phyloP scores from a whole-genome alignment of 1,284 basidiomycete species.

The Apiotrichum sp. region DNA sequence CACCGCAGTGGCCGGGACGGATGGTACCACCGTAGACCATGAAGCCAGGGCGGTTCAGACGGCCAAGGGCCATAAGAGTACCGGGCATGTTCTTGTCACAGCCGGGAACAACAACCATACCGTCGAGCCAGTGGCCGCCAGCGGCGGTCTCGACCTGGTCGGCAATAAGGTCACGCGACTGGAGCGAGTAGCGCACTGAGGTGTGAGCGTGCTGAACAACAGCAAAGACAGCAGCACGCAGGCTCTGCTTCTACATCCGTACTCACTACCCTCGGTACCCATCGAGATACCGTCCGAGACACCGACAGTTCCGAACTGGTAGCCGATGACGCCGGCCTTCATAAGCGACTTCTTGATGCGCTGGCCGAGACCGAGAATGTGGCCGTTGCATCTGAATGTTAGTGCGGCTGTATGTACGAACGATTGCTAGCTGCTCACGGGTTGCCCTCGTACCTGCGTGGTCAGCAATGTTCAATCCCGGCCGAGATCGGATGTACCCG shows the following conservation, averaged over 20 bases:
- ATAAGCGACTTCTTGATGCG: slow-evolving; percentile 73
- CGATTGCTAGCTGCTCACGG: slow-evolving; percentile 59
- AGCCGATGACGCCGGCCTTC: slow-evolving; percentile 73
- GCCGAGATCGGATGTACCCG: too few species aligned
- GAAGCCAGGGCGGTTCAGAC: slow-evolving; percentile 85
- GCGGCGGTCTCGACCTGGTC: slow-evolving; percentile 93
- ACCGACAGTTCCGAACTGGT: slow-evolving; percentile 95
- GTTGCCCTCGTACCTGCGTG: slow-evolving; percentile 78
- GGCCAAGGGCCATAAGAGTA: slow-evolving; percentile 83
- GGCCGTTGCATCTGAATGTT: slow-evolving; percentile 71
- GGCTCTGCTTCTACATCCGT: neutral
- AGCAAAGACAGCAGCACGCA: too few species aligned
- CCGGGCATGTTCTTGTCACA: slow-evolving; percentile 99
- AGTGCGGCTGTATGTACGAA: too few species aligned
- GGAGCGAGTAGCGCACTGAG: slow-evolving; percentile 80
- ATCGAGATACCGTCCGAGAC: slow-evolving; percentile 98
- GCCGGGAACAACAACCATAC: slow-evolving; percentile 90
- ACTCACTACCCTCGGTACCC: slow-evolving; percentile 70
- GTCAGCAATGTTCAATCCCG: slow-evolving; percentile 10
- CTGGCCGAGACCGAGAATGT: slow-evolving; percentile 81
- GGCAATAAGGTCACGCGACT: slow-evolving; percentile 93
- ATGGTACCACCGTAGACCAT: slow-evolving; percentile 98
- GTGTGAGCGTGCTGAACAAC: neutral
- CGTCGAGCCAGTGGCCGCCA: slow-evolving; percentile 98
- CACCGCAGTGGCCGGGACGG: slow-evolving; percentile 75